Evolutionary conservation across 345 rosid genomes (phyloP).

Genomic region (Eucalyptus marginata): DNA sequence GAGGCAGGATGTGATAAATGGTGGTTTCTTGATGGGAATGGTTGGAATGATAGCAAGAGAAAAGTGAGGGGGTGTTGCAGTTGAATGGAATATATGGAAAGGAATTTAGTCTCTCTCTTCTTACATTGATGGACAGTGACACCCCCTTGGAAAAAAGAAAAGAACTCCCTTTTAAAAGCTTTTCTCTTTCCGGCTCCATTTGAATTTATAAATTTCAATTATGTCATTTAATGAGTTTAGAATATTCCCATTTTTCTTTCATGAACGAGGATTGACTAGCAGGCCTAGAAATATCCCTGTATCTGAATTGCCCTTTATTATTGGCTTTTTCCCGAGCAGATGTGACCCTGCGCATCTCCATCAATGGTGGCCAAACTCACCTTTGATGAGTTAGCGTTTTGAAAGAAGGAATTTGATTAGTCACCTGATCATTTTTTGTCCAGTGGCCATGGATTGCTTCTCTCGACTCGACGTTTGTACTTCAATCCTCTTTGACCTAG

Average conservation of each 20-base stretch:
- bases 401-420: not conserved
- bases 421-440: not conserved
- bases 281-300: slow-evolving; percentile 3
- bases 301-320: not conserved
- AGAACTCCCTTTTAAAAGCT: not conserved
- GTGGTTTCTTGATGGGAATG: slow-evolving; percentile 11
- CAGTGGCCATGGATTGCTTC: not conserved
- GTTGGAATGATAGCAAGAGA: slow-evolving; percentile 26
- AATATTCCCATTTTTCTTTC: slow-evolving; percentile 24
- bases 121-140: slow-evolving; percentile 21
- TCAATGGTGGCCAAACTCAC: not conserved
- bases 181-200: not conserved
- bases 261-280: slow-evolving; percentile 16
- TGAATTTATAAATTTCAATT: not conserved
- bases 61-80: slow-evolving; percentile 9
- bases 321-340: not conserved
- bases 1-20: not conserved
- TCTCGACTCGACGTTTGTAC: not conserved
- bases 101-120: slow-evolving; percentile 12
- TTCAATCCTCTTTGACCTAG: not conserved
- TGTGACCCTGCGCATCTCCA: not conserved
- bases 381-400: not conserved
- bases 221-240: not conserved
- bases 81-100: slow-evolving; percentile 38
- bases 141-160: not conserved